Evolutionary conservation across 108 stramenopile species (phyloP).

Genomic region (Fragilariopsis cylindrus): DNA sequence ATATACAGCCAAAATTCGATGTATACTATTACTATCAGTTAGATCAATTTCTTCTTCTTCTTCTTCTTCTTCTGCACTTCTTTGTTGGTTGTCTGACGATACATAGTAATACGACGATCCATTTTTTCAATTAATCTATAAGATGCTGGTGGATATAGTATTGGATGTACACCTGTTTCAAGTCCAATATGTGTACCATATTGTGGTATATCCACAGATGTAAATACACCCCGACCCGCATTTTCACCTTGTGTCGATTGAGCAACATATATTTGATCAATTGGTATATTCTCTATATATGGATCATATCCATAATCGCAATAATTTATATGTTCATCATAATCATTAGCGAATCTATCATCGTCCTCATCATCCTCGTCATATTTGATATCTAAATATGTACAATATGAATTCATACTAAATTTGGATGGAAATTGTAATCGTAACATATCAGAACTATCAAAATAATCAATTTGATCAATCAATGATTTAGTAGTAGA

Average conservation of each 20-base stretch:
- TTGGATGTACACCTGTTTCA: slow-evolving; percentile 3
- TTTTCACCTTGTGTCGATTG: slow-evolving; percentile 21
- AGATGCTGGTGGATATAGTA: background rate
- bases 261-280: slow-evolving; percentile 14
- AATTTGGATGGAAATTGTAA: background rate
- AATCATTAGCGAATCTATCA: background rate
- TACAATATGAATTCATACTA: slow-evolving; percentile 6
- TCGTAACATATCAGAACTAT: background rate
- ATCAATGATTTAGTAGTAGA: too few relatives aligned
- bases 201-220: slow-evolving; percentile 25
- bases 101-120: background rate
- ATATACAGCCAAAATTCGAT: background rate
- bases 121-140: background rate
- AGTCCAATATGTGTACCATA: slow-evolving; percentile 14
- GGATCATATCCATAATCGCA: slow-evolving; percentile 14
- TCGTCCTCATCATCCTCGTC: background rate
- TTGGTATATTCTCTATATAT: background rate
- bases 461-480: background rate
- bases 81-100: background rate
- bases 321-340: background rate
- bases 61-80: background rate
- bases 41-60: background rate
- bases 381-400: background rate
- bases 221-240: slow-evolving; percentile 37
- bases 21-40: background rate